Evolutionary conservation across 2,329 filamentous ascomycete species (phyloP), one percentile per base, ranked within the genome.

Genomic region (Fusarium torulosum): DNA sequence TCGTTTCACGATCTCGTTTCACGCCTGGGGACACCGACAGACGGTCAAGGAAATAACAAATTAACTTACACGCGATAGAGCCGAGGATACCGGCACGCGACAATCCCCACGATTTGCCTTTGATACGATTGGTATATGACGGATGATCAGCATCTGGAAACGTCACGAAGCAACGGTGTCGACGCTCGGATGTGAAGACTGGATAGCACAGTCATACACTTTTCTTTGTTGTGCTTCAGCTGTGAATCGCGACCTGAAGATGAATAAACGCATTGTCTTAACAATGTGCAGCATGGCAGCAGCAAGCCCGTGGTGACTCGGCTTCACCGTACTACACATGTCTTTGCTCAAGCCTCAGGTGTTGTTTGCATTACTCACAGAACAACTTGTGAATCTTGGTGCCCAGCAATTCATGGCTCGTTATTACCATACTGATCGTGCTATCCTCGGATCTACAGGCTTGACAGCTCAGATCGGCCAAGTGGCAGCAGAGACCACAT

Each of bases 1-100:
- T 59, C 50, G 63, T 69, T 63, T 63, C 62, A 70, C 56, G 52
- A 58, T 69, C 56, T 58, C 43, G 70, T 71, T 72, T 72, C 67
- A 72, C 45, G 56, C 50, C 45, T 46, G 53, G 51, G 59, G 59
- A 17, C 45, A 53, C 50, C 40, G 66, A 69, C 38, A 50, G 49
- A 62, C 47, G 60, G 55, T 57, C 54, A 66, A 66, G 65, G 54
- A 63, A 53, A 46, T 40, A 66, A 41, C 33, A 54, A 37, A n/a
- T 35, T 35, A n/a, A 9, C 15, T 17, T n/a, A n/a, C 27, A n/a
- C 33, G 33, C 33, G 33, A 15, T 6, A 13, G 19, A 53, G 42
- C 65, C 64, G 46, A 62, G 14, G 29, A 37, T 66, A 46, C 40
- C 55, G 46, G 51, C 60, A 69, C 35, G 29, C 51, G 55, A 66